Conservation (phyloP, 176 grass and related monocot species). For the Microstegium vimineum region DNA sequence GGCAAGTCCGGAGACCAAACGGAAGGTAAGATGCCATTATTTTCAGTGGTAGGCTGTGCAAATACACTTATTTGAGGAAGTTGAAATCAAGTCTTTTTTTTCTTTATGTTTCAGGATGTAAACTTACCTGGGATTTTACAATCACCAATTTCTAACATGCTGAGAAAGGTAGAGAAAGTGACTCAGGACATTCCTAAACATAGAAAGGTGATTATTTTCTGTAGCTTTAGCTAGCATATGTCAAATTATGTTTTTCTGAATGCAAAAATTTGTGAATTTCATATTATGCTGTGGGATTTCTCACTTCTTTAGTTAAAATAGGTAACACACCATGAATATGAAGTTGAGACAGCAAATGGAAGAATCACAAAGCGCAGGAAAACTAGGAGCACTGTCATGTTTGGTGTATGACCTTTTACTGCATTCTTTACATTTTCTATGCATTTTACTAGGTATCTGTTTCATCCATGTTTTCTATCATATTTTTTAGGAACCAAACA, state of each 20-base stretch:
- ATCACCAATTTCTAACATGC: constrained; percentile 67
- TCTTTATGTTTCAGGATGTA: constrained; percentile 56
- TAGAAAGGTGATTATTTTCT: constrained; percentile 53
- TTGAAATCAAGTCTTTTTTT: constrained; percentile 16
- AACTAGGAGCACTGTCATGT: constrained; percentile 85
- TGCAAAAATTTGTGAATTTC: not conserved
- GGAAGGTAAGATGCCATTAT: constrained; percentile 55
- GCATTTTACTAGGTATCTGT: constrained; percentile 11
- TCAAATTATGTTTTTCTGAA: constrained; percentile 2
- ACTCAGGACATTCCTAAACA: constrained; percentile 65
- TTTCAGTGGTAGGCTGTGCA: not conserved
- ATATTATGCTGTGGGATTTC: constrained; percentile 16
- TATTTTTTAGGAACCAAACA: constrained; percentile 54
- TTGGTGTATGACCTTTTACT: constrained; percentile 56
- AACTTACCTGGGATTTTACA: constrained; percentile 64
- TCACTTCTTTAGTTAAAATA: constrained; percentile 31
- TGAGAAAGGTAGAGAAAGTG: constrained; percentile 76
- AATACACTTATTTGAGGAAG: constrained; percentile 2
- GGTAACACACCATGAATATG: constrained; percentile 88
- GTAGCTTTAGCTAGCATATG: not conserved
- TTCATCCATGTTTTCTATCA: constrained; percentile 21
- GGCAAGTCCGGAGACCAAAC: constrained; percentile 64
- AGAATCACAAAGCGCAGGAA: constrained; percentile 90
- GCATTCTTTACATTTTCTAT: not conserved
- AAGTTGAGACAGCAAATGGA: constrained; percentile 81